Evolutionary conservation across 352 stramenopile genomes (phyloP), one percentile per base, ranked within the genome.

Genomic region (Phytopythium mirpurense): DNA sequence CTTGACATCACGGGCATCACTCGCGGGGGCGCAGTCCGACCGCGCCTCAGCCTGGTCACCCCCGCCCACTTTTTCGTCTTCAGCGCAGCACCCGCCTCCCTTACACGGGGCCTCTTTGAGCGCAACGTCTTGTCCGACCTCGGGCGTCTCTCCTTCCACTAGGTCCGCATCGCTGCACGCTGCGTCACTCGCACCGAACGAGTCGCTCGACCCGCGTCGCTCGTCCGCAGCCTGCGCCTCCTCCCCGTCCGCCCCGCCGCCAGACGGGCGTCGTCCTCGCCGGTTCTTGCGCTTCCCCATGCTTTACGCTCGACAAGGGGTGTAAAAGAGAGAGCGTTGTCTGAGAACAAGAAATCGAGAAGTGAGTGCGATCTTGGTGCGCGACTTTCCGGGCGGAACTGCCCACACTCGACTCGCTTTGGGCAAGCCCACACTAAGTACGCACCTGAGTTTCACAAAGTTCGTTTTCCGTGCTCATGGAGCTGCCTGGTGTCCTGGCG

Each of bases 201-300:
- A 50, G 9, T 38, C 44, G 18, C 19, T 51, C 7, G 5, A 36
- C 11, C 32, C 11, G 7, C 32, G 11, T 10, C 32, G 32, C 32
- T 15, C 9, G 29, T 42, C 36, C 14, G 15, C n/a, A 5, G 14
- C 36, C 43, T 40, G 27, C 9, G 45, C 29, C 45, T 51, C 45
- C 18, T 40, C 31, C 1, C 12, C 21, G n/a, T 19, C 9, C 19
- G 19, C 11, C 26, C 15, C n/a, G 16, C 36, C 35, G 6, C 48
- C 18, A 18, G 48, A 42, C 16, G 15, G 7, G 8, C 23, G 32
- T 15, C 48, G 31, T 32, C 31, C 32, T 14, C 35, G 48, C 16
- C 35, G 48, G 34, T 54, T 36, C 48, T 54, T 45, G 23, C 34
- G 32, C 35, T 43, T 54, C 48, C 21, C 48, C 48, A 54, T 54